Evolutionary conservation across 768 basidiomycete species (phyloP).

Genomic region (Tylopilus rubrobrunneus): DNA sequence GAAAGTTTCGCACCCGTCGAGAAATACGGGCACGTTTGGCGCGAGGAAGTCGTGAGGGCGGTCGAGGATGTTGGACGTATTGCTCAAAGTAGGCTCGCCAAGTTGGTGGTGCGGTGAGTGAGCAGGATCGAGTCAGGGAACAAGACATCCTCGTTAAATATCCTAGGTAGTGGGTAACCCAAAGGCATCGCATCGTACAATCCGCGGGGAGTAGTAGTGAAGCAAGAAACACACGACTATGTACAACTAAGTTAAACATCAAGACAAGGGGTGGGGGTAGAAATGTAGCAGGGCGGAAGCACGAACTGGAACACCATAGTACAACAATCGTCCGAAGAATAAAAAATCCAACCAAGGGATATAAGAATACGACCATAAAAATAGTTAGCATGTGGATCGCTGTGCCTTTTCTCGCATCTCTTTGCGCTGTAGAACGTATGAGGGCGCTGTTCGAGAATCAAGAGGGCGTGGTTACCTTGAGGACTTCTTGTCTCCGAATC

Average conservation of each 20-base stretch:
- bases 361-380: conserved; percentile 33
- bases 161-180: not conserved
- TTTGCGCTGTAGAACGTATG: conserved; percentile 22
- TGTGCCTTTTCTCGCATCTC: conserved; percentile 28
- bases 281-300: conserved; percentile 3
- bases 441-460: conserved; percentile 1
- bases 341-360: conserved; percentile 13
- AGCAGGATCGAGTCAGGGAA: not conserved
- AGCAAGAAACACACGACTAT: conserved; percentile 2
- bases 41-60: conserved; percentile 64
- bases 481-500: conserved; percentile 46
- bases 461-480: conserved; percentile 38
- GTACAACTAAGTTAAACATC: conserved; percentile 7
- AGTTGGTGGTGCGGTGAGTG: conserved; percentile 18
- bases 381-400: conserved; percentile 16
- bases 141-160: not conserved
- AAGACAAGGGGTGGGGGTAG: not conserved
- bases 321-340: conserved; percentile 27
- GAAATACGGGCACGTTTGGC: conserved; percentile 50
- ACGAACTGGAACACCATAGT: not conserved
- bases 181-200: conserved; percentile 16
- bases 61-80: conserved; percentile 71
- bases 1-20: conserved; percentile 37
- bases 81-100: conserved; percentile 61
- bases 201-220: not conserved